Evolutionary conservation across 176 grass and related monocot genomes (phyloP), one percentile per base, ranked within the genome.

Genomic region (Musa acuminata): DNA sequence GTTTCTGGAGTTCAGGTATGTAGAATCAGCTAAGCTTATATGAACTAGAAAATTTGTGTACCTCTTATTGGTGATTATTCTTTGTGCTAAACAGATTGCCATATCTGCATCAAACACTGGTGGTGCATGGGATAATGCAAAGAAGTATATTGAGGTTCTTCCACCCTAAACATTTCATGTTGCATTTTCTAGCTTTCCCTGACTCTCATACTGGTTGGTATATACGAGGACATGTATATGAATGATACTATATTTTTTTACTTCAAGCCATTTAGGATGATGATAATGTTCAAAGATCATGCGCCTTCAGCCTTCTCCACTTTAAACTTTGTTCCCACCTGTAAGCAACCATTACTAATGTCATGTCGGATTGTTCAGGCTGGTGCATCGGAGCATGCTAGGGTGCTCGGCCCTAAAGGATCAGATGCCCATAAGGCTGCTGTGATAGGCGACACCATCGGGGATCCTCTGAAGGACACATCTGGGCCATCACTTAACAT

Each of bases 121-220:
- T 24, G 24, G 24, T 24, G 24, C 24, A 24, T 83, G 85, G 80
- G 85, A 87, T 60, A 87, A 87, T 49, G 80, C 85, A 9, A 87
- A 87, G 85, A 87, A 83, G 54, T 83, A 87, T 77, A 87, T 87
- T 48, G 85, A 87, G 85, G 79, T 65, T 43, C 19, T 1, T 17
- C 16, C 21, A 62, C 58, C 4, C 59, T 27, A 27, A 27, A 27
- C 26, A 1, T 17, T 26, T n/a, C 51, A 22, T 60, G 50, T 19
- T 57, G 51, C 19, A 17, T 49, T 4, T 21, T 48, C 16, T 10
- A 6, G 13, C 13, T 5, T 71, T 49, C 64, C 9, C 24, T 22
- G 2, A 8, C 53, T 27, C 70, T n/a, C 25, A 27, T 27, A 27
- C 26, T 27, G 26, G 26, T 27, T 27, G 26, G 26, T 27, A 27